Evolutionary conservation across 441 rosid species (phyloP), one percentile per base, ranked within the genome.

Genomic region (Eutrema salsugineum): DNA sequence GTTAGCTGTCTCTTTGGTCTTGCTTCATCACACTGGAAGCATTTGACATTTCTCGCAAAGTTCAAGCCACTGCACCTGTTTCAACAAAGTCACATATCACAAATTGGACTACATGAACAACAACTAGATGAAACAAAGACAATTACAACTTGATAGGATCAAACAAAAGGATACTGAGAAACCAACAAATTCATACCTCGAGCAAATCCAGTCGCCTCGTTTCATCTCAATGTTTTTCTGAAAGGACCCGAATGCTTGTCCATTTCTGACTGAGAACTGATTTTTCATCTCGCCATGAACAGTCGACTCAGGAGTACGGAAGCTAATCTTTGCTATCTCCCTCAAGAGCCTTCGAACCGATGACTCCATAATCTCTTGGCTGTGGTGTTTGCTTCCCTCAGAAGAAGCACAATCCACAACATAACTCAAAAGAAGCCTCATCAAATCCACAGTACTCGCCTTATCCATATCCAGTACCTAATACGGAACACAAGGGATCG

Each of bases 191-290:
- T 8, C 58, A 57, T 43, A 88, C 97, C 99, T 89, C 12, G 83
- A 67, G 75, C 99, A 94, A 66, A 85, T 79, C 99, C 99, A 94
- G 76, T 94, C 99, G 30, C 97, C 97, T 57, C 84, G 89, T 86
- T 87, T 92, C 93, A 90, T 87, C 83, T 88, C 94, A 78, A 81
- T 47, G 22, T 77, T 79, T 42, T 78, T 81, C 49, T 83, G 81
- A 57, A 49, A 64, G 9, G 87, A 66, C 67, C 84, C 74, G 3
- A 79, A 57, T 20, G 63, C 44, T 79, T 82, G 84, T 11, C 72
- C 77, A 84, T 80, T 59, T 79, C 78, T 64, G 59, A 84, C 84
- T 30, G 71, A 42, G 50, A 63, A 78, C 65, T 80, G 85, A 69
- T 77, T 84, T 59, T 79, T 82, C 15, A 72, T 68, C 0, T 78